Percentiles rank a stretch among this genome's conserved stretches.
phyloP scores from a whole-genome alignment of 139 green algal species.

The Chlorella sorokiniana region DNA sequence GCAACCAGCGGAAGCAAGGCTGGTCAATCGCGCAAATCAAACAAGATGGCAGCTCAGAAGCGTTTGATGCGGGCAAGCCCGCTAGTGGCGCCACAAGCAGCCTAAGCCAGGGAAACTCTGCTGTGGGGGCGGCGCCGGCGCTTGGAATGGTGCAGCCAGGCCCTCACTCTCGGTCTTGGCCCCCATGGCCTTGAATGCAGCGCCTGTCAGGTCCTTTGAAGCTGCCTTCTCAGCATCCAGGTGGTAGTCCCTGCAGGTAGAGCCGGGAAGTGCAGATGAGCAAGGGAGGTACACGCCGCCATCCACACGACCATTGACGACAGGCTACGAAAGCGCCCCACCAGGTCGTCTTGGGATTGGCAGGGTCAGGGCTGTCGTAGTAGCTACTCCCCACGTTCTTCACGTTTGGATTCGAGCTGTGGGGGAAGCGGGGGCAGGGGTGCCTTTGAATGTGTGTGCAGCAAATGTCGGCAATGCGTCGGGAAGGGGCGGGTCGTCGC shows the following conservation, averaged over 20 bases:
- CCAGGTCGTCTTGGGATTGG: neutral
- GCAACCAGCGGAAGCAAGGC: no score
- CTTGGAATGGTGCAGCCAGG: neutral
- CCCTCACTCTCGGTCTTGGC: neutral
- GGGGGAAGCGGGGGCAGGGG: neutral
- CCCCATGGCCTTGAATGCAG: neutral
- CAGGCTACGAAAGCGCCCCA: neutral
- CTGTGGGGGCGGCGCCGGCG: no score
- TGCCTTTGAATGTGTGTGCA: no score
- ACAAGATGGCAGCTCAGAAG: neutral
- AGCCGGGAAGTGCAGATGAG: neutral
- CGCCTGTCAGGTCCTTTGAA: neutral
- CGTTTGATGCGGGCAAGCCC: neutral
- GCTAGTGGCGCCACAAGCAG: neutral
- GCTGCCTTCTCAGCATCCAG: constrained; percentile 4
- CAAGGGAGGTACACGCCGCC: neutral
- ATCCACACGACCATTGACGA: neutral
- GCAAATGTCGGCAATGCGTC: no score
- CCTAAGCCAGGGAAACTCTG: neutral
- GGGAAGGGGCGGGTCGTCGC: neutral
- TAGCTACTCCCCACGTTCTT: constrained; percentile 1
- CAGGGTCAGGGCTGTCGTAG: constrained; percentile 1
- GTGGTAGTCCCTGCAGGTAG: constrained; percentile 5
- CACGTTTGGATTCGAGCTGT: neutral
- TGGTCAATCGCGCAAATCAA: no score